phyloP scores from a whole-genome alignment of 768 basidiomycete genomes.

The Epithele typhae region DNA sequence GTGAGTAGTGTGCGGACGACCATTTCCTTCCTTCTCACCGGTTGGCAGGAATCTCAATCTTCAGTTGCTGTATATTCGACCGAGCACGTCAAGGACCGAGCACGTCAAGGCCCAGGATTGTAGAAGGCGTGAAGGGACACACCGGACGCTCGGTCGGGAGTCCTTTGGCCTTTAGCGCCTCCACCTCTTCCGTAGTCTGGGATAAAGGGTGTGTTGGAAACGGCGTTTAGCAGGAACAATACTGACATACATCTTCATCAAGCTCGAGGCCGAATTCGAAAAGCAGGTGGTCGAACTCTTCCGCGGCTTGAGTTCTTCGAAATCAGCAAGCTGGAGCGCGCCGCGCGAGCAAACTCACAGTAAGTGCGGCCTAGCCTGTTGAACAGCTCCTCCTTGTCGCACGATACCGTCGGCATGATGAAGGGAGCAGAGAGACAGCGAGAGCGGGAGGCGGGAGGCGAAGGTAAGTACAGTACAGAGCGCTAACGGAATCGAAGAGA shows the following conservation, averaged over 20 bases:
- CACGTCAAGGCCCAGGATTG: too few relatives aligned
- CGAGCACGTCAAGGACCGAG: too few relatives aligned
- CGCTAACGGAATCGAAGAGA: too few relatives aligned
- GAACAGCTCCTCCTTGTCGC: conserved; percentile 95
- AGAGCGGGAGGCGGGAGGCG: too few relatives aligned
- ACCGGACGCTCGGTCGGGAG: conserved; percentile 84
- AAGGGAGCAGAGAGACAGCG: too few relatives aligned
- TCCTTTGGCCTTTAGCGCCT: conserved; percentile 77
- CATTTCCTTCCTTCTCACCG: conserved; percentile 40
- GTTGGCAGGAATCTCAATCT: conserved; percentile 99
- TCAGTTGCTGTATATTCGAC: conserved; percentile 67
- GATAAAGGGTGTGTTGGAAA: neutral
- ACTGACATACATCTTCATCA: conserved; percentile 87
- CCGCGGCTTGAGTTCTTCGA: conserved; percentile 56
- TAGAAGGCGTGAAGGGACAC: too few relatives aligned
- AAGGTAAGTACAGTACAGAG: too few relatives aligned
- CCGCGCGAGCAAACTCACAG: conserved; percentile 43
- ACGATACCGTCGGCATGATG: conserved; percentile 88
- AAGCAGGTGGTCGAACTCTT: conserved; percentile 92
- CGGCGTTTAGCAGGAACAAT: neutral
- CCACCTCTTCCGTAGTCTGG: conserved; percentile 87
- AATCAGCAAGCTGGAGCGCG: conserved; percentile 5
- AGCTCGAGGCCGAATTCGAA: conserved; percentile 98
- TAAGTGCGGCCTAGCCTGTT: conserved; percentile 78
- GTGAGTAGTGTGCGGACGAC: conserved; percentile 1